These are phyloP conservation scores for Aspergillus sp. DNA, from an alignment of 2,329 filamentous ascomycete genomes.

Conservation along the genomic window DNA sequence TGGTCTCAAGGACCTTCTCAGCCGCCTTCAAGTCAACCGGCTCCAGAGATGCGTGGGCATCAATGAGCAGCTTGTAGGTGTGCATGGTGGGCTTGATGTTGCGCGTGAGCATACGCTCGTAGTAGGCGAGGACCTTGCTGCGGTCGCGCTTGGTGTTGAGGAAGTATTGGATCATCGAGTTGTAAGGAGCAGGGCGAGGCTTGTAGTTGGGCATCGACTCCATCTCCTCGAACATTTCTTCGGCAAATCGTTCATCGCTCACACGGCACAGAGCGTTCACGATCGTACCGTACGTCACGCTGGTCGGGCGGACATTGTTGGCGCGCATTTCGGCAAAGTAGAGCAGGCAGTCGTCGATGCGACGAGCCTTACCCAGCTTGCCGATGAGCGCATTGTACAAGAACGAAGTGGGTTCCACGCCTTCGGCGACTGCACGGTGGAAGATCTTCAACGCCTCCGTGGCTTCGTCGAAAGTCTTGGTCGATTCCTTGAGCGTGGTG, in stretches of 20 bases:
- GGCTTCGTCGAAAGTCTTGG: slow-evolving; percentile 96
- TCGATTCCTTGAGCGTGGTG: slow-evolving; percentile 95
- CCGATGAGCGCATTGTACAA: slow-evolving; percentile 97
- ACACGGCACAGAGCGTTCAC: slow-evolving; percentile 97
- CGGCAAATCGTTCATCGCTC: slow-evolving; percentile 94
- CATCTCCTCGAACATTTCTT: slow-evolving; percentile 99
- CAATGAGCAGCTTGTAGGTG: slow-evolving; percentile 95
- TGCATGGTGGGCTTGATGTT: slow-evolving; percentile 89
- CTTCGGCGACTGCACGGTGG: slow-evolving; percentile 86
- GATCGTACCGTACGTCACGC: slow-evolving; percentile 96
- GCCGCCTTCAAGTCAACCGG: slow-evolving; percentile 86
- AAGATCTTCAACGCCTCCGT: slow-evolving; percentile 98
- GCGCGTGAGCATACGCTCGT: slow-evolving; percentile 86
- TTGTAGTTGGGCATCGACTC: slow-evolving; percentile 99
- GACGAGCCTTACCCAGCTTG: slow-evolving; percentile 94
- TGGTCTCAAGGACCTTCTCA: slow-evolving; percentile 75
- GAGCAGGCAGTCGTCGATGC: slow-evolving; percentile 95
- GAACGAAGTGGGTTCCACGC: slow-evolving; percentile 94
- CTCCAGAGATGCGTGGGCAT: slow-evolving; percentile 91
- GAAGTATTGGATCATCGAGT: slow-evolving; percentile 99
- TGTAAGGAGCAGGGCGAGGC: slow-evolving; percentile 93
- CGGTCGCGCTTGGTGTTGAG: slow-evolving; percentile 95
- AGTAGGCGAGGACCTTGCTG: slow-evolving; percentile 88
- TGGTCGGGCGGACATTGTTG: slow-evolving; percentile 89
- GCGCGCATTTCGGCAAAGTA: slow-evolving; percentile 98